Percentiles rank a stretch among this genome's conserved stretches.
Conservation (phyloP, 139 green algal genomes). For the Chlorella vulgaris region DNA sequence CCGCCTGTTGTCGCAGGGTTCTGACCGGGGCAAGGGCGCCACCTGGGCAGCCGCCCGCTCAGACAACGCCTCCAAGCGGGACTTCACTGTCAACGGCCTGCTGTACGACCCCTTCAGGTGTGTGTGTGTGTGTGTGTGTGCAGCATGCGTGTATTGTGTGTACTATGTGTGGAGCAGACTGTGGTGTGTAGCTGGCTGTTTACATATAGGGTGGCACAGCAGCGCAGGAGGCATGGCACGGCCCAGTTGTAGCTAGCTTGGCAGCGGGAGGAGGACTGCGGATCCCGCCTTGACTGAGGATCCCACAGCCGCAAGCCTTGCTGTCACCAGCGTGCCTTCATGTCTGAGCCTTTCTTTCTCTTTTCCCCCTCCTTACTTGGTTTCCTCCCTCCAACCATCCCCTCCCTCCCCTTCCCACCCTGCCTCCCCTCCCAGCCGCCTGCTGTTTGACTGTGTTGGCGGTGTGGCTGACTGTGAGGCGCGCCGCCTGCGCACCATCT, state of each 20-base stretch:
- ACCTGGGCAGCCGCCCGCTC: conserved; percentile 44
- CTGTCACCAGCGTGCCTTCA: no score
- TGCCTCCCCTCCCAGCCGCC: neutral
- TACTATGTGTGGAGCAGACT: no score
- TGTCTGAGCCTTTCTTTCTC: neutral
- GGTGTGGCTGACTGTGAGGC: conserved; percentile 56
- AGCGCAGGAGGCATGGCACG: no score
- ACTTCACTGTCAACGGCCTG: conserved; percentile 81
- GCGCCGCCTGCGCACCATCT: conserved; percentile 50
- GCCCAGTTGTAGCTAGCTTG: no score
- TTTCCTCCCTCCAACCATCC: neutral
- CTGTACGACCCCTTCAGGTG: conserved; percentile 72
- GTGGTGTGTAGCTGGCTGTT: no score
- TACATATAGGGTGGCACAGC: neutral
- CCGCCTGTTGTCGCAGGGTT: neutral
- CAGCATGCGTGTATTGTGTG: neutral
- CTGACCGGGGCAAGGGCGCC: neutral
- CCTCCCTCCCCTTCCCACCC: neutral
- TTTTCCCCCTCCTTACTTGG: neutral
- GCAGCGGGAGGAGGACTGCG: no score
- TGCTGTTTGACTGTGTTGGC: conserved; percentile 70
- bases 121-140: neutral
- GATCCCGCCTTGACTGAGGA: no score
- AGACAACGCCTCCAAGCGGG: conserved; percentile 55
- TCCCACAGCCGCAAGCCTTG: no score